These are phyloP conservation scores for Aspergillus jensenii DNA, from an alignment of 2,329 filamentous ascomycete genomes.

Conservation along the genomic window DNA sequence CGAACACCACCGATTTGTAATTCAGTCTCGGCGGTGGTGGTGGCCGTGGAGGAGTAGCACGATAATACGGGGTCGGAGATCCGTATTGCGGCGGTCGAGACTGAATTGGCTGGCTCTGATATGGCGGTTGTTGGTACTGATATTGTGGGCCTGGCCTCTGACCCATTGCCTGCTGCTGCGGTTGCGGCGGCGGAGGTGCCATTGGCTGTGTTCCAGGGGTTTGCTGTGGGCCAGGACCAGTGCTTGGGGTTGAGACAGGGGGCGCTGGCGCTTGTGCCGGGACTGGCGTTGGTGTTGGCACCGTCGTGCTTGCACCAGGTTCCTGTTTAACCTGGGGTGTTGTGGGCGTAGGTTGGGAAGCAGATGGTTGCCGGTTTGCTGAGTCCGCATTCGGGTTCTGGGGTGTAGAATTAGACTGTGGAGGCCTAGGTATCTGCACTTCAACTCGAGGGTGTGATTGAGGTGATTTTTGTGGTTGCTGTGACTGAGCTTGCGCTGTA, in stretches of 20 bases:
- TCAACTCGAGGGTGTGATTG: constrained; percentile 20
- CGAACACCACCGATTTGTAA: constrained; percentile 50
- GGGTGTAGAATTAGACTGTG: constrained; percentile 4
- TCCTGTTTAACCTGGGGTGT: constrained; percentile 32
- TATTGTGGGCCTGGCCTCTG: constrained; percentile 30
- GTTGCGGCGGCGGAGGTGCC: constrained; percentile 23
- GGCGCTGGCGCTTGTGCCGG: constrained; percentile 12
- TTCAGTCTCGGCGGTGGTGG: constrained; percentile 37
- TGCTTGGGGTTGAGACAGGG: constrained; percentile 15
- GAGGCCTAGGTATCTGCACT: constrained; percentile 19
- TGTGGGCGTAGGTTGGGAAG: constrained; percentile 16
- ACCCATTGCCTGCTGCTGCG: constrained; percentile 10
- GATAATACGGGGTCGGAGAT: constrained; percentile 34
- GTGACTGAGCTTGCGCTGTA: constrained; percentile 8
- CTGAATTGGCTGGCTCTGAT: constrained; percentile 35
- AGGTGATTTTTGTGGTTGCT: constrained; percentile 9
- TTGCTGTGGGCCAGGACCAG: constrained; percentile 18
- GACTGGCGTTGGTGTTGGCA: constrained; percentile 11
- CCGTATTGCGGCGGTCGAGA: constrained; percentile 37
- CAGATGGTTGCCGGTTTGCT: constrained; percentile 15
- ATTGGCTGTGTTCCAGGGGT: constrained; percentile 24
- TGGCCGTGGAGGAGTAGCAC: constrained; percentile 29
- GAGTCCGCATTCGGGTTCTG: constrained; percentile 9
- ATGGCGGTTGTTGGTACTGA: constrained; percentile 31
- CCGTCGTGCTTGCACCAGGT: constrained; percentile 15